A percentile compares a stretch with the other conserved stretches of the same genome.
Evolutionary conservation across 2,329 filamentous ascomycete species (phyloP).

Genomic region (Clonostachys solani): DNA sequence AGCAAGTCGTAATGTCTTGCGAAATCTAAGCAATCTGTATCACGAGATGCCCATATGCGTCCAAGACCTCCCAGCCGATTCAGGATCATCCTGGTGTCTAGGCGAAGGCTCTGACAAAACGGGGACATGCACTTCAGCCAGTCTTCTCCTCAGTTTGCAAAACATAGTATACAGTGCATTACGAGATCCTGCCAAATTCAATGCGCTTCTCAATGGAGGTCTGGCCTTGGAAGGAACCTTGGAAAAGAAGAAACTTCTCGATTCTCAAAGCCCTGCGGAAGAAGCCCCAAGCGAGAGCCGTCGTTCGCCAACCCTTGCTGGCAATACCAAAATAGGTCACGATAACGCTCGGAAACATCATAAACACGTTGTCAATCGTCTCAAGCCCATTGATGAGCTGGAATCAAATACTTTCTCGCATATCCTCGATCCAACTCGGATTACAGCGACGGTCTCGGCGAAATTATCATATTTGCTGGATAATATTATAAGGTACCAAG

Average conservation of each 20-base stretch:
- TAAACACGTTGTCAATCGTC: constrained; percentile 15
- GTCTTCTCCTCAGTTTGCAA: constrained; percentile 47
- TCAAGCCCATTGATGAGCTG: constrained; percentile 10
- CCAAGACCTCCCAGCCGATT: constrained; percentile 58
- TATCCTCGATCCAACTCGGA: constrained; percentile 52
- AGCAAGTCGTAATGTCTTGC: constrained; percentile 57
- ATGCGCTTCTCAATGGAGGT: constrained; percentile 41
- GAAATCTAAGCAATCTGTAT: constrained; percentile 61
- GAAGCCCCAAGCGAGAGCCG: not conserved
- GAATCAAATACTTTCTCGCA: constrained; percentile 20
- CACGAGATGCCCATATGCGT: constrained; percentile 79
- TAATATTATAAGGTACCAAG: constrained; percentile 62
- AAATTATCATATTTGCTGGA: constrained; percentile 86
- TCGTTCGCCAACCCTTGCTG: constrained; percentile 22
- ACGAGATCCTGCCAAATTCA: constrained; percentile 35
- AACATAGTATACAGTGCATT: constrained; percentile 42
- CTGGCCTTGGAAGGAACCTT: constrained; percentile 31
- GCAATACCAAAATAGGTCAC: constrained; percentile 37
- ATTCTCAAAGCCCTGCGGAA: constrained; percentile 4
- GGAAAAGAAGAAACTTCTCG: constrained; percentile 25
- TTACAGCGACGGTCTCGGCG: constrained; percentile 78
- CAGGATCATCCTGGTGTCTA: constrained; percentile 65
- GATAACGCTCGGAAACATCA: constrained; percentile 25
- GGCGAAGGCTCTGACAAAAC: constrained; percentile 42
- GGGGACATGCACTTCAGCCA: constrained; percentile 33